Conservation (phyloP, 2,329 filamentous ascomycete genomes). For the Aspergillus viridinutans region DNA sequence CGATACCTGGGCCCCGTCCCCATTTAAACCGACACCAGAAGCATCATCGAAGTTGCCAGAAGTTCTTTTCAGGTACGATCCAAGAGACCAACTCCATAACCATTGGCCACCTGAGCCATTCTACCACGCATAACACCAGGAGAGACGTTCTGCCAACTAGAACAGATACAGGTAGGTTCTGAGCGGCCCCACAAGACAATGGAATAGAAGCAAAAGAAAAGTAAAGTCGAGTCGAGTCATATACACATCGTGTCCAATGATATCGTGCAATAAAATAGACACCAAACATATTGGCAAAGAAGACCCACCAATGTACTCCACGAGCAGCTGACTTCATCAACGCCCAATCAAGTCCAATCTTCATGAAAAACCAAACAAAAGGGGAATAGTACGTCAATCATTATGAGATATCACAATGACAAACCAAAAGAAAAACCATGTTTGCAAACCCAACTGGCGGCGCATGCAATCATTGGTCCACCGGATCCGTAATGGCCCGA, state of each 20-base stretch:
- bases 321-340: neutral
- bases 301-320: neutral
- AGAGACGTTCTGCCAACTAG: too few species aligned
- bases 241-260: neutral
- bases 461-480: conserved; percentile 9
- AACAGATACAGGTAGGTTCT: neutral
- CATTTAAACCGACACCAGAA: neutral
- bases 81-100: neutral
- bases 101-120: neutral
- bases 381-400: conserved; percentile 13
- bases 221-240: neutral
- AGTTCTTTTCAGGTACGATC: neutral
- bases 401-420: conserved; percentile 10
- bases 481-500: conserved; percentile 12
- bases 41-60: neutral
- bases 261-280: neutral
- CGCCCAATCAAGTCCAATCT: neutral
- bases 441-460: conserved; percentile 2
- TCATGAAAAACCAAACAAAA: neutral
- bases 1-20: neutral
- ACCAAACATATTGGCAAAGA: neutral
- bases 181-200: conserved; percentile 1
- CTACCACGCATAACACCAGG: neutral
- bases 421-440: conserved; percentile 4
- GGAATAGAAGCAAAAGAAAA: neutral